Evolutionary conservation across 192 early-diverging fungal species (phyloP).

Genomic region (Backusella parvicylindrica): DNA sequence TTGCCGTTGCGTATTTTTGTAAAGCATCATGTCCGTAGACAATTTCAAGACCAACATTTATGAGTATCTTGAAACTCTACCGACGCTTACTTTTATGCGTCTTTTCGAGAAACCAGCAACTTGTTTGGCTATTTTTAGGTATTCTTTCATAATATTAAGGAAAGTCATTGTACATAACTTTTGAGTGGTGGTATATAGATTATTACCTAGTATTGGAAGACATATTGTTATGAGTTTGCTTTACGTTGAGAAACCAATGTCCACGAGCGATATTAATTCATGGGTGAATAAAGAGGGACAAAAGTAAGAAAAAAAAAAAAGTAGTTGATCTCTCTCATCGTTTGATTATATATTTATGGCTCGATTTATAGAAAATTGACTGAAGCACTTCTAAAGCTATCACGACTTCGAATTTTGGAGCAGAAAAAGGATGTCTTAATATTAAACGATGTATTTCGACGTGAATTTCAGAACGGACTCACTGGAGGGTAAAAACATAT

Average conservation of each 20-base stretch:
- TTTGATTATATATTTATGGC: background rate
- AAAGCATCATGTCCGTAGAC: slow-evolving; percentile 29
- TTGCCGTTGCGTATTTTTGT: background rate
- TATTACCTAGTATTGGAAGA: slow-evolving; percentile 82
- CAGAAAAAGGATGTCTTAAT: slow-evolving; percentile 44
- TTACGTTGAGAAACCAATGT: slow-evolving; percentile 64
- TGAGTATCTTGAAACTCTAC: slow-evolving; percentile 78
- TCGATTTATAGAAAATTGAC: slow-evolving; percentile 46
- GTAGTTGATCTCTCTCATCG: background rate
- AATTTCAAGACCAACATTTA: slow-evolving; percentile 72
- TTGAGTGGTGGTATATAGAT: slow-evolving; percentile 21
- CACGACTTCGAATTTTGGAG: slow-evolving; percentile 68
- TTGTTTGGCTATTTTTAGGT: slow-evolving; percentile 90
- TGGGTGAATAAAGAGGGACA: slow-evolving; percentile 37
- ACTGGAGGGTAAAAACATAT: slow-evolving; percentile 59
- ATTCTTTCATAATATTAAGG: background rate
- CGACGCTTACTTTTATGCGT: slow-evolving; percentile 66
- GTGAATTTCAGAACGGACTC: slow-evolving; percentile 66
- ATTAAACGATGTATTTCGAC: slow-evolving; percentile 66
- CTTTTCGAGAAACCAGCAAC: slow-evolving; percentile 90
- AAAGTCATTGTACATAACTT: background rate
- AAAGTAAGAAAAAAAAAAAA: slow-evolving; percentile 20
- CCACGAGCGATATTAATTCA: slow-evolving; percentile 46
- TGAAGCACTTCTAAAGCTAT: slow-evolving; percentile 65
- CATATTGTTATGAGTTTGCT: slow-evolving; percentile 90